phyloP scores from a whole-genome alignment of 1,139 yeast species.

The Blastobotrys raffinosifermentans region DNA sequence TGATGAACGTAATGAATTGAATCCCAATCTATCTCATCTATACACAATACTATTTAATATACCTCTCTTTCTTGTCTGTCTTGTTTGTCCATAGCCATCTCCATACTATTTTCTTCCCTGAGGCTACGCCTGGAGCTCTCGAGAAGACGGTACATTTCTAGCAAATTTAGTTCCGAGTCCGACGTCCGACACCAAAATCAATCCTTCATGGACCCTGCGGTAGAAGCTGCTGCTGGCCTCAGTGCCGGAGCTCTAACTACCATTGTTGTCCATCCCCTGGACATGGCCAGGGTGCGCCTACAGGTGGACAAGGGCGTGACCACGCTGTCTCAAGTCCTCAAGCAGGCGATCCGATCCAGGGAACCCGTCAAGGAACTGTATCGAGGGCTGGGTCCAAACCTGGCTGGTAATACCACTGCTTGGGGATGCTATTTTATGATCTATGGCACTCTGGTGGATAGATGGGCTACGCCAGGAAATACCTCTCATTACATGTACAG shows the following conservation, averaged over 20 bases:
- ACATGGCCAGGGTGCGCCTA: slow-evolving; percentile 72
- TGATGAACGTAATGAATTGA: neutral
- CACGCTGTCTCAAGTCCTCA: neutral
- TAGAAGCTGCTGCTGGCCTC: slow-evolving; percentile 67
- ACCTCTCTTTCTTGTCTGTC: no score
- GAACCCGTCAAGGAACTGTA: slow-evolving; percentile 38
- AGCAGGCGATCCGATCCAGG: slow-evolving; percentile 23
- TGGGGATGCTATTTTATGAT: slow-evolving; percentile 85
- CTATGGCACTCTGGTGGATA: slow-evolving; percentile 41
- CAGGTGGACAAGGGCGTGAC: slow-evolving; percentile 38
- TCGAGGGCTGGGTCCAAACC: slow-evolving; percentile 75
- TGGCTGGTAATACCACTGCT: slow-evolving; percentile 76
- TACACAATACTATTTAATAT: no score
- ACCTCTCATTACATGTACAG: slow-evolving; percentile 22
- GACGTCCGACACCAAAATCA: no score
- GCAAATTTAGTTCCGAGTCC: no score
- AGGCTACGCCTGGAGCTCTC: no score
- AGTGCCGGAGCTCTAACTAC: slow-evolving; percentile 82
- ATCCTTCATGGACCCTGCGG: no score
- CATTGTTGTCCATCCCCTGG: slow-evolving; percentile 79
- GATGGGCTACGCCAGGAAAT: slow-evolving; percentile 4
- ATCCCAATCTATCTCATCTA: no score
- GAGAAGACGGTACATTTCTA: no score
- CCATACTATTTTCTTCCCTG: no score
- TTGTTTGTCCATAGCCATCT: no score